Percentiles rank a stretch among this genome's conserved stretches.
Evolutionary conservation across 2,329 filamentous ascomycete genomes (phyloP).

Genomic region (Gremmenia infestans): DNA sequence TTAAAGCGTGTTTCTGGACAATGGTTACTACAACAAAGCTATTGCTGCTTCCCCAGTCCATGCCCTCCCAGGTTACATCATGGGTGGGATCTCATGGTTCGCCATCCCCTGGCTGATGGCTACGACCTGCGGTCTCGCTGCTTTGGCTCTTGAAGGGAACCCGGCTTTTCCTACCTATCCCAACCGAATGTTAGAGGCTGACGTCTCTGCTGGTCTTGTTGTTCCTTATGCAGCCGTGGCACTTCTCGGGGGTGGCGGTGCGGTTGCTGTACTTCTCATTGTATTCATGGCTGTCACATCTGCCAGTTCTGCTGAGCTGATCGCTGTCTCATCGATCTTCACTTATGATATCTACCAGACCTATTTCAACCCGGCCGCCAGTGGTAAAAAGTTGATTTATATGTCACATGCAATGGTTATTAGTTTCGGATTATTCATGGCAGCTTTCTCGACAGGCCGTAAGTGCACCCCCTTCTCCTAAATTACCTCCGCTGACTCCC

Average conservation of each 20-base stretch:
- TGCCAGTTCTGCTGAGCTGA: slow-evolving; percentile 76
- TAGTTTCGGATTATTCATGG: slow-evolving; percentile 72
- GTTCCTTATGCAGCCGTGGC: slow-evolving; percentile 82
- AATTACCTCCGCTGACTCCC: neutral
- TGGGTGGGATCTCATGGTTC: slow-evolving; percentile 81
- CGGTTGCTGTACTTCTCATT: slow-evolving; percentile 71
- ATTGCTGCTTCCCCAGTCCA: slow-evolving; percentile 83
- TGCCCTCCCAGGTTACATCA: slow-evolving; percentile 80
- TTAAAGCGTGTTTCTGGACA: slow-evolving; percentile 70
- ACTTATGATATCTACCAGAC: slow-evolving; percentile 88
- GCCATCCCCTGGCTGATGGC: slow-evolving; percentile 88
- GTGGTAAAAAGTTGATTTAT: slow-evolving; percentile 71
- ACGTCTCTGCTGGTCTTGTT: slow-evolving; percentile 78
- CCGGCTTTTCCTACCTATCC: slow-evolving; percentile 69
- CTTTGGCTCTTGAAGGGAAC: slow-evolving; percentile 71
- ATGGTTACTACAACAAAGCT: slow-evolving; percentile 89
- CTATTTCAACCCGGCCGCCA: slow-evolving; percentile 75
- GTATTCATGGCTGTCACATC: slow-evolving; percentile 90
- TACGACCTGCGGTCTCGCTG: slow-evolving; percentile 81
- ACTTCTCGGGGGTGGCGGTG: slow-evolving; percentile 75
- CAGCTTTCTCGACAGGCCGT: slow-evolving; percentile 67
- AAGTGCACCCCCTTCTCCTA: slow-evolving; percentile 42
- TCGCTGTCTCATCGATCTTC: slow-evolving; percentile 81
- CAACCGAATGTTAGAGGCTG: slow-evolving; percentile 63
- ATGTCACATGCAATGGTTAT: slow-evolving; percentile 72